A percentile compares a stretch with the other conserved stretches of the same genome.
phyloP scores from a whole-genome alignment of 2,329 filamentous ascomycete species.

The Basipetospora chlamydospora region DNA sequence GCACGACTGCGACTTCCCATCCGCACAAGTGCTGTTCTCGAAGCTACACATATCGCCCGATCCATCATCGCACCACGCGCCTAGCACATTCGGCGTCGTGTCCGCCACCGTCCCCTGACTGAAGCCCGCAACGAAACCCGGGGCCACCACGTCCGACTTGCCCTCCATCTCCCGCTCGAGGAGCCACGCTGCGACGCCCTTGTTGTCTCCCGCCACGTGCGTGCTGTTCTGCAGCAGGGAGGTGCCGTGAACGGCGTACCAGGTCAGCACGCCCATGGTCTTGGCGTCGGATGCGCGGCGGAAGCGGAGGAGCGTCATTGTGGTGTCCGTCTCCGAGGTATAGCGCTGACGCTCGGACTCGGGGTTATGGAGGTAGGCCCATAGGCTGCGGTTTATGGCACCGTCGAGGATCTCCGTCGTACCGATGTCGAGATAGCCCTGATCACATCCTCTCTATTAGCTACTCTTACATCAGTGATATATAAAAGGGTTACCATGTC shows the following conservation, averaged over 20 bases:
- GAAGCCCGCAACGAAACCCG: conserved; percentile 74
- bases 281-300: conserved; percentile 59
- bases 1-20: conserved; percentile 51
- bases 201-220: conserved; percentile 85
- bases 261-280: conserved; percentile 69
- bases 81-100: conserved; percentile 70
- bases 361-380: conserved; percentile 78
- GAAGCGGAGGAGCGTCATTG: conserved; percentile 65
- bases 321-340: conserved; percentile 34
- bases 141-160: conserved; percentile 37
- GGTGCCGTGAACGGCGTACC: conserved; percentile 87
- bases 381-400: conserved; percentile 81
- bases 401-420: conserved; percentile 56
- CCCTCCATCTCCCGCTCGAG: conserved; percentile 57
- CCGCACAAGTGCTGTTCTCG: conserved; percentile 64
- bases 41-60: conserved; percentile 54
- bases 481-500: too few species aligned
- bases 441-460: conserved; percentile 1
- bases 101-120: conserved; percentile 86
- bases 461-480: too few species aligned
- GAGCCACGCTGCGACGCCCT: conserved; percentile 76
- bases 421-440: conserved; percentile 57
- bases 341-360: conserved; percentile 60
- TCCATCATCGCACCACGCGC: conserved; percentile 77
- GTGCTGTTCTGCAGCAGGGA: conserved; percentile 88